These are phyloP conservation scores for Heritiera fomes DNA, from an alignment of 345 rosid genomes.

Conservation along the genomic window DNA sequence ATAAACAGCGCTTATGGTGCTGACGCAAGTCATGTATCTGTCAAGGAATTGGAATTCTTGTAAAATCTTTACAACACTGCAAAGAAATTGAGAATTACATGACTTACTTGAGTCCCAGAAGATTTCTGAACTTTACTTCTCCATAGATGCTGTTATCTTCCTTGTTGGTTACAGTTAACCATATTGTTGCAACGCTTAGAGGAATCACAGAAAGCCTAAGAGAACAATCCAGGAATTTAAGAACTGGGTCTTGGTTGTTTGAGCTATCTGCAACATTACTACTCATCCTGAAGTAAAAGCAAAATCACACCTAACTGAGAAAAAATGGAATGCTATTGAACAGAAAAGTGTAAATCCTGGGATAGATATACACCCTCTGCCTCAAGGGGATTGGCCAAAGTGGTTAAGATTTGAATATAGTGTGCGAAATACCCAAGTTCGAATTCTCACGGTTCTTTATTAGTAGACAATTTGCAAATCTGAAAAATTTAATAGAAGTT, in stretches of 20 bases:
- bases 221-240: conserved; percentile 49
- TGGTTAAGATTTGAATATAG: too few species aligned
- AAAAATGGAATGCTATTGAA: neutral
- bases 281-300: neutral
- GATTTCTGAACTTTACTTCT: conserved; percentile 44
- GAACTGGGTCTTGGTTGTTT: neutral
- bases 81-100: neutral
- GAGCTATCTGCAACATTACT: neutral
- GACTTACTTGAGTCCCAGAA: conserved; percentile 75
- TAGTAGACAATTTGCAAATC: too few species aligned
- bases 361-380: conserved; percentile 35
- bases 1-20: conserved; percentile 63
- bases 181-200: conserved; percentile 66
- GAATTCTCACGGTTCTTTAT: too few species aligned
- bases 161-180: conserved; percentile 71
- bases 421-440: too few species aligned
- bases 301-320: neutral
- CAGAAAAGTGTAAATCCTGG: too few species aligned
- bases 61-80: neutral
- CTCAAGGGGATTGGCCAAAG: too few species aligned
- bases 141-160: conserved; percentile 67
- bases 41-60: neutral
- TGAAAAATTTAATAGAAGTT: too few species aligned
- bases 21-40: conserved; percentile 74
- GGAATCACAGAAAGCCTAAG: conserved; percentile 80